These are phyloP conservation scores for Tricholoma sp. DNA, from an alignment of 768 basidiomycete species.

Conservation along the genomic window DNA sequence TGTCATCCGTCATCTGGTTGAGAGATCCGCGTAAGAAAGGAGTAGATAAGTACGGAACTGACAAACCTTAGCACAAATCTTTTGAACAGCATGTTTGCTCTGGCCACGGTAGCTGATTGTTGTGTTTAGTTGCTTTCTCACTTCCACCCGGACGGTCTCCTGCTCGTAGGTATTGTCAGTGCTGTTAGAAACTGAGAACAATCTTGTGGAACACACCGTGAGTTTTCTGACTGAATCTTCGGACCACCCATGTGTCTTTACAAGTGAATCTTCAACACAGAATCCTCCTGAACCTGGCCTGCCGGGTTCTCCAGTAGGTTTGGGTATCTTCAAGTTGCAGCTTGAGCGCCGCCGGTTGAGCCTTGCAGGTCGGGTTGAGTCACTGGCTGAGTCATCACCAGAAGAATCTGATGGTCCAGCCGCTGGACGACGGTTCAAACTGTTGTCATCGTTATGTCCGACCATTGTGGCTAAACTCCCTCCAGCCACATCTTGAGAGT, in stretches of 20 bases:
- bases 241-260: slow-evolving; percentile 2
- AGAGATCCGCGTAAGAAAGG: not conserved
- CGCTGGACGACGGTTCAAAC: no score
- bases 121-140: not conserved
- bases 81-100: not conserved
- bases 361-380: no score
- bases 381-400: no score
- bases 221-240: slow-evolving; percentile 1
- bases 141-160: no score
- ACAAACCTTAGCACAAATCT: slow-evolving; percentile 5
- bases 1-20: slow-evolving; percentile 11
- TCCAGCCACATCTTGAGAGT: no score
- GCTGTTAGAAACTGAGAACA: no score
- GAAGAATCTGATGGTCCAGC: no score
- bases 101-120: slow-evolving; percentile 3
- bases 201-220: not conserved
- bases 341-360: not conserved
- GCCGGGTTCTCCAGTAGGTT: slow-evolving; percentile 7
- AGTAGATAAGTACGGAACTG: not conserved
- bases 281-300: no score
- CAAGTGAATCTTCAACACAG: no score
- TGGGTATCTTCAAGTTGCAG: slow-evolving; percentile 4
- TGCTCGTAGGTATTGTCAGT: no score
- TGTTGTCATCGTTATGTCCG: no score
- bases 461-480: no score